Evolutionary conservation across 2,329 filamentous ascomycete species (phyloP).

Genomic region (Claviceps maximensis): DNA sequence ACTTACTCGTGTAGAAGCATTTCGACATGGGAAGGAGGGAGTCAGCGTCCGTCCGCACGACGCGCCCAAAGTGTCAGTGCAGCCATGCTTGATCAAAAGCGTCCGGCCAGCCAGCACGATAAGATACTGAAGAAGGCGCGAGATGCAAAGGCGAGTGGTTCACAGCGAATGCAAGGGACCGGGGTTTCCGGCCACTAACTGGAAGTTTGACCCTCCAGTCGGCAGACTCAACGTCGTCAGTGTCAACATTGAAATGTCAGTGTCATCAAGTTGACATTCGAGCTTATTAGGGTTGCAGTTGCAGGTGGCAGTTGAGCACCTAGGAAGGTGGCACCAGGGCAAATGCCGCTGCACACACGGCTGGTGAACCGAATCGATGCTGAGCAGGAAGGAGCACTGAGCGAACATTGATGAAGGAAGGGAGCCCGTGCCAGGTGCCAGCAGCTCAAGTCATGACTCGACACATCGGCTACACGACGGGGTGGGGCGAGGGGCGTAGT

Average conservation of each 20-base stretch:
- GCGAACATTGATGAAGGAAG: background rate
- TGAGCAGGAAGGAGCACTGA: background rate
- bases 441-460: constrained; percentile 1
- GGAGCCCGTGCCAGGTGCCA: background rate
- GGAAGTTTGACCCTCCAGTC: background rate
- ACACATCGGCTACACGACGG: background rate
- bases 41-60: background rate
- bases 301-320: background rate
- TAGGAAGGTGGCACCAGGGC: background rate
- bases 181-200: background rate
- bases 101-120: background rate
- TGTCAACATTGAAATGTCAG: background rate
- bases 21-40: background rate
- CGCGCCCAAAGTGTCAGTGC: background rate
- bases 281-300: background rate
- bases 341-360: background rate
- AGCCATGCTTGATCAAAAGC: background rate
- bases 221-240: background rate
- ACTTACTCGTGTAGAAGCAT: constrained; percentile 2
- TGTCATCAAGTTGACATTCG: no score
- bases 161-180: background rate
- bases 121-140: background rate
- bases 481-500: background rate
- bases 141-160: background rate
- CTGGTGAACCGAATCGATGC: background rate